Conservation (phyloP, 495 filamentous ascomycete species). For the Elasticomyces elasticus region DNA sequence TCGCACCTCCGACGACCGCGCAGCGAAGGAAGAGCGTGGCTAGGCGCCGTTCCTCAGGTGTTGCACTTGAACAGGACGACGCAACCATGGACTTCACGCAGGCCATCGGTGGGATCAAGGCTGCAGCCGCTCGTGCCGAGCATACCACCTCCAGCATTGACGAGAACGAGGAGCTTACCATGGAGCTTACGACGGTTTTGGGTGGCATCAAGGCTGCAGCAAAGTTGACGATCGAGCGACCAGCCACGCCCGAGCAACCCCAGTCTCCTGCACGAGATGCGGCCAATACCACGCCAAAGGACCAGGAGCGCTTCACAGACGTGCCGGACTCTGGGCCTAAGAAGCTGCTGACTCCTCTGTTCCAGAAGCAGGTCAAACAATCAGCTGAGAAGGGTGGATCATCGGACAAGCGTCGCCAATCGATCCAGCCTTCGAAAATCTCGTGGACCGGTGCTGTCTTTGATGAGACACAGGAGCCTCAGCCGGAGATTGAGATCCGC, state of each 20-base stretch:
- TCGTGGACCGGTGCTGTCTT: conserved; percentile 12
- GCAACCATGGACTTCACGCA: conserved; percentile 72
- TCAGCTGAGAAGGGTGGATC: conserved; percentile 16
- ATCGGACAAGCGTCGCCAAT: conserved; percentile 8
- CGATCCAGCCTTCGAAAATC: conserved; percentile 5
- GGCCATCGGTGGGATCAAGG: conserved; percentile 53
- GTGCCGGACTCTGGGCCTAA: conserved; percentile 34
- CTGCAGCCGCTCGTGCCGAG: conserved; percentile 4
- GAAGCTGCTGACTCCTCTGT: conserved; percentile 38
- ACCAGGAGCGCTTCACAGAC: conserved; percentile 42
- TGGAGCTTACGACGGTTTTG: conserved; percentile 70
- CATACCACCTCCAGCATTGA: conserved; percentile 27
- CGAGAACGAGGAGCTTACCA: conserved; percentile 65
- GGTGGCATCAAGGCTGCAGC: conserved; percentile 43
- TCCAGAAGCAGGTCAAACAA: conserved; percentile 26
- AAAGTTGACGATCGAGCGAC: conserved; percentile 5
- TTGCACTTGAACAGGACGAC: conserved; percentile 38
- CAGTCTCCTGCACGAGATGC: conserved; percentile 38
- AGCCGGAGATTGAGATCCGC: not conserved
- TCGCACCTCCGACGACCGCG: conserved; percentile 16
- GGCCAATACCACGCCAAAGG: conserved; percentile 39
- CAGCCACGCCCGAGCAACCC: conserved; percentile 32
- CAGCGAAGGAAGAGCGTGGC: conserved; percentile 21
- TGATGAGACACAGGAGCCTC: conserved; percentile 1
- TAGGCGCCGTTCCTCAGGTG: conserved; percentile 20